phyloP scores from a whole-genome alignment of 2,329 filamentous ascomycete genomes.

The Phyllosticta citrichinensis region DNA sequence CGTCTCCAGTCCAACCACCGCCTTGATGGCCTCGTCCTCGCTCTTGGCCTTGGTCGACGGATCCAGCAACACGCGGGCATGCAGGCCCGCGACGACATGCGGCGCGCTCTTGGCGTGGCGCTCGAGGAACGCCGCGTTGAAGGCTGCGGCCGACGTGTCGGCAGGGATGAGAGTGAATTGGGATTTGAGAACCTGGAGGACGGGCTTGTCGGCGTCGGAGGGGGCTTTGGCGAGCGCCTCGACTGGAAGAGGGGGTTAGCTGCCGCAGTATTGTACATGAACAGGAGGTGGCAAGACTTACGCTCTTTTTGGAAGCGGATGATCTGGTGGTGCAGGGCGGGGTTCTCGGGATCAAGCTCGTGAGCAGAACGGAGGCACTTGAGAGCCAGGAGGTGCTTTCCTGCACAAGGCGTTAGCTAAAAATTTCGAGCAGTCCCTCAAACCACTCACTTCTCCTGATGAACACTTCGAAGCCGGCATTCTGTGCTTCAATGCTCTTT shows the following conservation, averaged over 20 bases:
- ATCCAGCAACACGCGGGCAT: slow-evolving; percentile 49
- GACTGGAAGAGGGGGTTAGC: slow-evolving; percentile 10
- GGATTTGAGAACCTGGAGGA: slow-evolving; percentile 58
- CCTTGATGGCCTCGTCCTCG: slow-evolving; percentile 33
- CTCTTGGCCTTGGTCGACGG: slow-evolving; percentile 47
- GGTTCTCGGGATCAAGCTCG: slow-evolving; percentile 57
- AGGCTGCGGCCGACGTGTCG: slow-evolving; percentile 46
- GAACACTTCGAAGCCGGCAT: slow-evolving; percentile 83
- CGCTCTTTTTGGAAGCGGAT: slow-evolving; percentile 56
- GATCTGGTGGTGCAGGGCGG: slow-evolving; percentile 66
- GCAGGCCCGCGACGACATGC: slow-evolving; percentile 55
- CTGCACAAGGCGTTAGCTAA: slow-evolving; percentile 36
- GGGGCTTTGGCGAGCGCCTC: slow-evolving; percentile 56
- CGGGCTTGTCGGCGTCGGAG: slow-evolving; percentile 54
- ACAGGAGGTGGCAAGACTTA: slow-evolving; percentile 32
- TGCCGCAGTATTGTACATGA: neutral
- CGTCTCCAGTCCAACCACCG: slow-evolving; percentile 43
- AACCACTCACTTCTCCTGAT: slow-evolving; percentile 62
- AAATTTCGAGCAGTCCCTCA: neutral
- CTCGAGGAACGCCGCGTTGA: slow-evolving; percentile 56
- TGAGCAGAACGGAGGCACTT: slow-evolving; percentile 71
- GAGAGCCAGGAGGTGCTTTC: slow-evolving; percentile 78
- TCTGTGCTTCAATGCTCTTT: slow-evolving; percentile 70
- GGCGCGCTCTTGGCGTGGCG: slow-evolving; percentile 52
- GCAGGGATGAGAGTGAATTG: slow-evolving; percentile 54